phyloP scores from a whole-genome alignment of 2,329 filamentous ascomycete species.

The Pyrenophora teres region DNA sequence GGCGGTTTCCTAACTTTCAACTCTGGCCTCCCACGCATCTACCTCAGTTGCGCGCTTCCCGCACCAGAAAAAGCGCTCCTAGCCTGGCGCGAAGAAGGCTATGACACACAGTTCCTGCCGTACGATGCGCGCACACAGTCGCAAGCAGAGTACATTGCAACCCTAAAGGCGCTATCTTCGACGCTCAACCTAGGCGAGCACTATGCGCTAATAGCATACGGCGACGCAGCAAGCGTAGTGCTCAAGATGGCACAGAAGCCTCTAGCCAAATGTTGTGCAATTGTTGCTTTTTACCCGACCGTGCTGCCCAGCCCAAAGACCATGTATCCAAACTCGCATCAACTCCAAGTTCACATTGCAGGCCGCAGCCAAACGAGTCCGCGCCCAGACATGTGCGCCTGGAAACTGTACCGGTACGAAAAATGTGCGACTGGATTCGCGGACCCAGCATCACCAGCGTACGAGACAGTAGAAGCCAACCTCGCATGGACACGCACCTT shows the following conservation, averaged over 20 bases:
- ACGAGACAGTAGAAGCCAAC: constrained; percentile 48
- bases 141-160: constrained; percentile 37
- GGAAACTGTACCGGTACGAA: constrained; percentile 49
- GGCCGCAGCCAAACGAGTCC: constrained; percentile 40
- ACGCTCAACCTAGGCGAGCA: constrained; percentile 47
- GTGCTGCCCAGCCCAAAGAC: constrained; percentile 43
- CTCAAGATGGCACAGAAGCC: constrained; percentile 51
- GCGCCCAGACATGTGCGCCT: constrained; percentile 42
- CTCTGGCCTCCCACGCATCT: constrained; percentile 43
- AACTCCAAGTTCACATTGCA: constrained; percentile 50
- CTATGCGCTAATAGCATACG: constrained; percentile 48
- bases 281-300: constrained; percentile 52
- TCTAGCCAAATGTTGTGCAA: constrained; percentile 46
- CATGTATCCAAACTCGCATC: constrained; percentile 46
- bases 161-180: constrained; percentile 45
- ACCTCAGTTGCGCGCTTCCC: constrained; percentile 46
- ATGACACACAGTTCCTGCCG: constrained; percentile 48
- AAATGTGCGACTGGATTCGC: constrained; percentile 49
- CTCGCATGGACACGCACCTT: constrained; percentile 52
- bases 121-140: constrained; percentile 25
- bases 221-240: constrained; percentile 47
- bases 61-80: constrained; percentile 47
- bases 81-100: constrained; percentile 51
- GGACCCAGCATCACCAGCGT: constrained; percentile 47
- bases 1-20: constrained; percentile 47